Evolutionary conservation across 2,329 filamentous ascomycete species (phyloP), one percentile per base, ranked within the genome.

Genomic region (Didymella keratinophila): DNA sequence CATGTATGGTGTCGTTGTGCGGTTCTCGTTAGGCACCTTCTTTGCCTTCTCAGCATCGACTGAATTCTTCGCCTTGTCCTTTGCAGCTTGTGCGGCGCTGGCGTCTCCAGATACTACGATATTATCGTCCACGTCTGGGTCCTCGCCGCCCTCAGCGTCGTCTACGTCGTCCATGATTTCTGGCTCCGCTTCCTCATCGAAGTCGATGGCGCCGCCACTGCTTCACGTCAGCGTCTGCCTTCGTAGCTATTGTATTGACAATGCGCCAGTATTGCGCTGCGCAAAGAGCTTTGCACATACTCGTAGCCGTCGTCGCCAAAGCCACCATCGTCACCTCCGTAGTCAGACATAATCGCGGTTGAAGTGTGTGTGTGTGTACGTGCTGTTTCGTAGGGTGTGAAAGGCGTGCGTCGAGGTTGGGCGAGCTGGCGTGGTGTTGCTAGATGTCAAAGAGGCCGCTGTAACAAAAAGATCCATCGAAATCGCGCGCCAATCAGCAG

Each of bases 1-100:
- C 94, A 99, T 96, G 81, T 97, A 99, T 2, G 94, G 95, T 27
- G 95, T 99, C 9, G 95, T 99, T 23, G 87, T 90, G 70, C 95
- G 88, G 79, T 96, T 87, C 66, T 93, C 91, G 67, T 92, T 91
- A 56, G 93, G 86, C 48, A 99, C 94, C 81, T 92, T 96, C 86
- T 96, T 97, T 80, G 93, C 82, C 73, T 84, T 83, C 61, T 85
- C 73, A 66, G 82, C 81, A 65, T 84, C 79, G 73, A 87, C 82
- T 30, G 83, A 83, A 63, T 87, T 87, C 62, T 82, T 80, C 46
- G 75, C 68, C 46, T 76, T 76, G 34, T 73, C 71, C 27, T 77
- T 78, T 16, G 77, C 76, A 4, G 73, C 71, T 21, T 78, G 75
- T 11, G 78, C 76, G n/a, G 81, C 81, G 66, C 79, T 83, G 54